Evolutionary conservation across 2,329 filamentous ascomycete genomes (phyloP).

Genomic region (Exophiala alcalophila): DNA sequence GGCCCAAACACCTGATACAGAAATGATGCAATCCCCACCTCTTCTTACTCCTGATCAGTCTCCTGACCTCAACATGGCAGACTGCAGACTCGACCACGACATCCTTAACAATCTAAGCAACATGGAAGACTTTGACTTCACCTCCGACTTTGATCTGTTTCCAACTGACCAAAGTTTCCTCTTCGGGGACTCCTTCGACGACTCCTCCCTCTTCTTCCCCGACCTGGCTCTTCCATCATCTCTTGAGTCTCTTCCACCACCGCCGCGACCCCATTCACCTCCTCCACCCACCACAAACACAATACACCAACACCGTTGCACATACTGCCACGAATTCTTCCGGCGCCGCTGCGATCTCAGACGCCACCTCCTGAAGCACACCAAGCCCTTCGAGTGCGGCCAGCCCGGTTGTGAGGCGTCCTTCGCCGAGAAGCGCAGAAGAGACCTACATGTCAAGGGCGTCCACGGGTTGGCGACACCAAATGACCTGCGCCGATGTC

Average conservation of each 20-base stretch:
- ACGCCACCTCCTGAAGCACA: conserved; percentile 17
- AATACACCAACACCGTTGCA: conserved; percentile 7
- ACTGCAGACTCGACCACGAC: conserved; percentile 9
- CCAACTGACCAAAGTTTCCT: conserved; percentile 1
- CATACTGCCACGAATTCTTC: conserved; percentile 10
- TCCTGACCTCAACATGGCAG: conserved; percentile 2
- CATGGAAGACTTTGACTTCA: conserved; percentile 12
- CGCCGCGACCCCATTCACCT: background rate
- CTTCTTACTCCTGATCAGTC: conserved; percentile 1
- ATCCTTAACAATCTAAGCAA: conserved; percentile 14
- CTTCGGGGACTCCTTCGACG: background rate
- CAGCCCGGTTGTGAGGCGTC: conserved; percentile 8
- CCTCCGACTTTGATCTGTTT: conserved; percentile 8
- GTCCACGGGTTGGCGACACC: conserved; percentile 12
- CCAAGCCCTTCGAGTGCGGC: conserved; percentile 9
- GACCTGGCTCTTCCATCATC: conserved; percentile 4
- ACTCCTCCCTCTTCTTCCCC: background rate
- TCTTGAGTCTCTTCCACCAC: conserved; percentile 2
- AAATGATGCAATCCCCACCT: conserved; percentile 4
- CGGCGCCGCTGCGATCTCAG: conserved; percentile 16
- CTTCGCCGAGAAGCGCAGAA: conserved; percentile 20
- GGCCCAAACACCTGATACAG: conserved; percentile 2
- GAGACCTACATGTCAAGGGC: conserved; percentile 12
- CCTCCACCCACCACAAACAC: background rate
- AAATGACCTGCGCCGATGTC: conserved; percentile 8